A percentile compares a stretch with the other conserved stretches of the same genome.
phyloP scores from a whole-genome alignment of 1,284 basidiomycete genomes.

The Wolfiporia cocos region DNA sequence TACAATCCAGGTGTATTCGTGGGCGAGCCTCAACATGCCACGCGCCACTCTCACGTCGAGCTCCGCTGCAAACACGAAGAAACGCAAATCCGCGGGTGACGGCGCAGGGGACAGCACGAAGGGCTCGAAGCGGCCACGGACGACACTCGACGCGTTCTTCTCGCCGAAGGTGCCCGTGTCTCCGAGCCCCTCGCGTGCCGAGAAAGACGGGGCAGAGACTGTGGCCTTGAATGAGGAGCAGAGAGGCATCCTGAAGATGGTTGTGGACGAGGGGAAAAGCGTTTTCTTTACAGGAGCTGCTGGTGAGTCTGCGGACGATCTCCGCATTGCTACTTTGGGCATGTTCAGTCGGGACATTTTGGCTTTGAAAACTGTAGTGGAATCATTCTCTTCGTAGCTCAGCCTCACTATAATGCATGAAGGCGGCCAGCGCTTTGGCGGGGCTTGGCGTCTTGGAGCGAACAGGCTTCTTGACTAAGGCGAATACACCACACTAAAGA shows the following conservation, averaged over 20 bases:
- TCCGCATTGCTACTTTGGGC: neutral
- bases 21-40: conserved; percentile 8
- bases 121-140: conserved; percentile 30
- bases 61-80: conserved; percentile 23
- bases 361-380: neutral
- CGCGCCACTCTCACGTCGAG: conserved; percentile 5
- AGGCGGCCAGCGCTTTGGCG: too few relatives aligned
- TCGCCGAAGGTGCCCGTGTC: conserved; percentile 31
- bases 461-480: too few relatives aligned
- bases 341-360: neutral
- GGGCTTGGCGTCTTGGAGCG: too few relatives aligned
- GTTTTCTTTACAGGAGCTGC: conserved; percentile 50
- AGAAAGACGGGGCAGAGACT: conserved; percentile 22
- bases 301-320: conserved; percentile 25
- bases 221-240: conserved; percentile 41
- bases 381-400: too few relatives aligned
- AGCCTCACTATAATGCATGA: too few relatives aligned
- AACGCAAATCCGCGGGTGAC: conserved; percentile 35
- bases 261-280: conserved; percentile 40
- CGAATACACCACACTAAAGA: too few relatives aligned
- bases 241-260: conserved; percentile 34
- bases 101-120: conserved; percentile 17
- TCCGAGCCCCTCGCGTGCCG: conserved; percentile 22
- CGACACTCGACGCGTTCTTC: conserved; percentile 40
- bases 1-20: too few relatives aligned